Base-by-base conservation (phyloP, 805 yeast genomes). In the Zygosaccharomyces pseudorouxii region DNA sequence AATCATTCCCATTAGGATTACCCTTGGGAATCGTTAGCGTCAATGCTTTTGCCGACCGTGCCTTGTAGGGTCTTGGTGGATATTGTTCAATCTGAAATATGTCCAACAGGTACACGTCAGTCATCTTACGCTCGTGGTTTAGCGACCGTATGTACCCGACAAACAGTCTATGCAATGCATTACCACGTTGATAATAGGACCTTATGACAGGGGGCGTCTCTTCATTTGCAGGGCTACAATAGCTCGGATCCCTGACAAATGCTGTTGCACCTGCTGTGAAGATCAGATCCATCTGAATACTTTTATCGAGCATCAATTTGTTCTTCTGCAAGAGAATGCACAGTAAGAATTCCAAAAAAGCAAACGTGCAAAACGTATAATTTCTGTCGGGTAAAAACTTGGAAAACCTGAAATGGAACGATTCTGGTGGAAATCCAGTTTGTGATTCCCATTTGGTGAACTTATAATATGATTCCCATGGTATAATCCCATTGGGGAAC, bases 211-310 rank as follows among this genome's bases (percentile, higher is more conserved):
- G 63, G 29, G 60, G 59, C 18, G 64, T 48, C 43, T 66, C 69
- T 38, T 65, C 68, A 31, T 59, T 59, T 23, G 38, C 30, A 5
- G 42, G 23, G n/a, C 36, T 33, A 20, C 31, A 39, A 8, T 37
- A 42, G 33, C n/a, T 29, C 11, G 29, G 36, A 29, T 51, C 54
- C 42, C 66, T 63, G 16, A 57, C 55, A 52, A 69, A 68, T 41
- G 71, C 67, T 25, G 69, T 62, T 38, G 67, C 69, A 14, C 70
- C 69, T 23, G 72, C 72, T 29, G 71, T 64, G 50, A 66, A 64
- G 3, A 68, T 56, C 44, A 69, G 45, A 38, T 69, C 72, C 50
- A 60, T 41, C 8, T 68, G 67, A 25, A 54, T 51, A 19, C 58
- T 62, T 42, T 60, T 41, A 42, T 68, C 69, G 14, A 68, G 52